Evolutionary conservation across 208 protist species (phyloP).

Genomic region (Leishmania lainsoni): DNA sequence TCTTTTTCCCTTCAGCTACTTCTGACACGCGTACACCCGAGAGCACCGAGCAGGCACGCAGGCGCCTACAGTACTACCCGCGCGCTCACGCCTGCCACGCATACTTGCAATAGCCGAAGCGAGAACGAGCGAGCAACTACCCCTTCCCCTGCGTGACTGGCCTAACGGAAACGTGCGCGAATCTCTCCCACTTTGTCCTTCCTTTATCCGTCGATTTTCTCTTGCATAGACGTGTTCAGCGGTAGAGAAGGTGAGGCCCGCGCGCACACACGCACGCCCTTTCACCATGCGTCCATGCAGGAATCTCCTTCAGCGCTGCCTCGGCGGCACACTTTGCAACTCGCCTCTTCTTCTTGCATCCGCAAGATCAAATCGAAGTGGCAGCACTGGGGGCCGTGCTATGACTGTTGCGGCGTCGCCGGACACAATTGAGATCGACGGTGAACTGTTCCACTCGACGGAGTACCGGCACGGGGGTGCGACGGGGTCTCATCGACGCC

Average conservation of each 20-base stretch:
- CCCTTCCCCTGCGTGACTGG: not conserved
- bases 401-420: not conserved
- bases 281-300: conserved; percentile 11
- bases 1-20: not conserved
- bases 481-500: not conserved
- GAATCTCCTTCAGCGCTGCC: conserved; percentile 15
- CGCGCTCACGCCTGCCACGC: not conserved
- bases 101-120: not conserved
- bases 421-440: not conserved
- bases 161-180: not conserved
- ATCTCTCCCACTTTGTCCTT: not conserved
- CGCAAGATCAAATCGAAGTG: not conserved
- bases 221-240: not conserved
- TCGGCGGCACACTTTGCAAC: conserved; percentile 9
- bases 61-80: not conserved
- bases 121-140: not conserved
- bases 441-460: not conserved
- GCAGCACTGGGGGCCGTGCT: not conserved
- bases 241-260: not conserved
- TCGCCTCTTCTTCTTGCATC: conserved; percentile 16
- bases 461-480: not conserved
- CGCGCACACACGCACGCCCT: not conserved
- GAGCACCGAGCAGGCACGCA: not conserved
- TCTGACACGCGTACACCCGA: not conserved
- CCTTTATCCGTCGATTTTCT: not conserved